phyloP scores from a whole-genome alignment of 2,329 filamentous ascomycete genomes.

The Gnomoniopsis smithogilvyi region DNA sequence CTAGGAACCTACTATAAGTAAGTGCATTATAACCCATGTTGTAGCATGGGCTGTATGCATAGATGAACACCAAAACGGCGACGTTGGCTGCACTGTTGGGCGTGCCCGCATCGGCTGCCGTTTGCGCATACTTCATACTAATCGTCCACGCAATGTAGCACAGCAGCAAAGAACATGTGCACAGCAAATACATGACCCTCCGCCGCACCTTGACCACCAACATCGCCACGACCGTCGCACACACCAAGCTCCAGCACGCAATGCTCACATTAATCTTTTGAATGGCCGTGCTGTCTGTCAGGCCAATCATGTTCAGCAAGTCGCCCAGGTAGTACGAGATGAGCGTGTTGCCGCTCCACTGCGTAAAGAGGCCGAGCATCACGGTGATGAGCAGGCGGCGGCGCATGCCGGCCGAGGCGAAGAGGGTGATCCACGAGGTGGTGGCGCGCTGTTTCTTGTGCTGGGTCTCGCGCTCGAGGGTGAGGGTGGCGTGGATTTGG shows the following conservation, averaged over 20 bases:
- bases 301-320: conserved; percentile 43
- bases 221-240: conserved; percentile 38
- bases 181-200: conserved; percentile 49
- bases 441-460: conserved; percentile 25
- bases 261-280: conserved; percentile 44
- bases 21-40: conserved; percentile 66
- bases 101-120: conserved; percentile 25
- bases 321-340: conserved; percentile 46
- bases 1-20: conserved; percentile 51
- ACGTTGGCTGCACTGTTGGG: conserved; percentile 31
- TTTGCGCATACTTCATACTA: conserved; percentile 35
- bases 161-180: conserved; percentile 45
- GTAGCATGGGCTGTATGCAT: conserved; percentile 56
- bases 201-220: conserved; percentile 42
- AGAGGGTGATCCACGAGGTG: conserved; percentile 48
- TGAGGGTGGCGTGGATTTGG: conserved; percentile 57
- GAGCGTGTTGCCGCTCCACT: conserved; percentile 50
- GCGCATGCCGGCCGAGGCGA: conserved; percentile 47
- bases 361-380: conserved; percentile 51
- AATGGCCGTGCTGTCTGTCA: conserved; percentile 36
- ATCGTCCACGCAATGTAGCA: conserved; percentile 57
- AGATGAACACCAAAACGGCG: conserved; percentile 55
- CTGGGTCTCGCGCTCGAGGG: conserved; percentile 48
- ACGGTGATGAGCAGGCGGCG: conserved; percentile 46
- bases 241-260: conserved; percentile 45